Evolutionary conservation across 768 basidiomycete genomes (phyloP).

Genomic region (Amanita jacksonii): DNA sequence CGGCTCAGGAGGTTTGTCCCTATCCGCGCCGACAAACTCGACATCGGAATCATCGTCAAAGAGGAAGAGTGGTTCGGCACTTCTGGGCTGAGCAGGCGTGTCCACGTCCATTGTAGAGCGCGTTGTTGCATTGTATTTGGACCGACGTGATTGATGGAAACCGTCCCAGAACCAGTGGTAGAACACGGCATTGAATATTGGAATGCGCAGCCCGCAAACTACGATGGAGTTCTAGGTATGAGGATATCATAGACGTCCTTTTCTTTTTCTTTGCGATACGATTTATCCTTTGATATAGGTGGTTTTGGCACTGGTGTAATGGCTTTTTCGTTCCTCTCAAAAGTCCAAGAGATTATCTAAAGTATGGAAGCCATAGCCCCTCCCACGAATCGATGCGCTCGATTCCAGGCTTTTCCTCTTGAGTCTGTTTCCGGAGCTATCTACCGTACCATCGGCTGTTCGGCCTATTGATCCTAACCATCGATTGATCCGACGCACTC

Average conservation of each 20-base stretch:
- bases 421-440: constrained; percentile 70
- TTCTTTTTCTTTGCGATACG: too few species aligned
- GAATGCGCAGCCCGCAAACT: constrained; percentile 68
- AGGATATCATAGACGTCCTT: too few species aligned
- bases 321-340: constrained; percentile 16
- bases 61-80: constrained; percentile 41
- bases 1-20: constrained; percentile 16
- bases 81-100: constrained; percentile 40
- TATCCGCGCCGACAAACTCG: constrained; percentile 28
- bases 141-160: not conserved
- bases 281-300: constrained; percentile 21
- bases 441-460: constrained; percentile 65
- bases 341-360: constrained; percentile 8
- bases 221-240: constrained; percentile 78
- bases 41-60: constrained; percentile 57
- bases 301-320: constrained; percentile 44
- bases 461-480: constrained; percentile 31
- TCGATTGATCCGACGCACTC: constrained; percentile 26
- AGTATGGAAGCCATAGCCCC: constrained; percentile 39
- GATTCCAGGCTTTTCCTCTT: constrained; percentile 86
- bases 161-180: constrained; percentile 43
- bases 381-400: constrained; percentile 85
- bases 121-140: constrained; percentile 34
- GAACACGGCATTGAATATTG: constrained; percentile 82
- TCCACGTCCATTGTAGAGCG: constrained; percentile 23